Conservation (phyloP, 1,284 basidiomycete species). For the Trametes sp. region DNA sequence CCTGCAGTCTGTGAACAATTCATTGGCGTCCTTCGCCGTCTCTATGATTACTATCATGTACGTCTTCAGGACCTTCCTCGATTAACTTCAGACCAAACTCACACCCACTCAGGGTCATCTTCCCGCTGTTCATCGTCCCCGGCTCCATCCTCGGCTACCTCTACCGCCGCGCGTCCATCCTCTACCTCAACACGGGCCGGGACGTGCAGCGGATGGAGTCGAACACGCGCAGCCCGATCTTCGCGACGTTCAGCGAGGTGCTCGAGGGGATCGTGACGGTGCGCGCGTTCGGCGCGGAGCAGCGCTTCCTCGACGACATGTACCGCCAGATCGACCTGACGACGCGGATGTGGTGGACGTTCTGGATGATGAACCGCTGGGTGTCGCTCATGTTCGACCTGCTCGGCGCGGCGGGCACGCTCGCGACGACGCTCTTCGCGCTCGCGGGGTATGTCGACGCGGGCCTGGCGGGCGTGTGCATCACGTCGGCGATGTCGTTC, state of each 20-base stretch:
- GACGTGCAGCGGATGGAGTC: conserved; percentile 84
- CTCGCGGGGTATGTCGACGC: conserved; percentile 73
- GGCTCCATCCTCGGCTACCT: conserved; percentile 69
- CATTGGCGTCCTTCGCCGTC: conserved; percentile 75
- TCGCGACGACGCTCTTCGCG: conserved; percentile 79
- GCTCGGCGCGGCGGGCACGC: conserved; percentile 70
- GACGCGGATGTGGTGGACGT: conserved; percentile 79
- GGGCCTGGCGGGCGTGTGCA: conserved; percentile 86
- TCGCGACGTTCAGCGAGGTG: conserved; percentile 82
- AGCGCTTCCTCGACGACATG: conserved; percentile 78
- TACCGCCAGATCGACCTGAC: conserved; percentile 72
- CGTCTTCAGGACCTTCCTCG: conserved; percentile 27
- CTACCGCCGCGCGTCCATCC: conserved; percentile 69
- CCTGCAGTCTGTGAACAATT: conserved; percentile 75
- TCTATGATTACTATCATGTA: conserved; percentile 70
- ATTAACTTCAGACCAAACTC: neutral
- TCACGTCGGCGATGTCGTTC: conserved; percentile 78
- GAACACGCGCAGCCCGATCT: conserved; percentile 74
- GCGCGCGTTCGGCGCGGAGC: conserved; percentile 87
- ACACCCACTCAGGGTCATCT: conserved; percentile 54
- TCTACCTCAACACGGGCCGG: conserved; percentile 79
- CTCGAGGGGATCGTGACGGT: conserved; percentile 85
- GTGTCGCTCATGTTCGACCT: conserved; percentile 78
- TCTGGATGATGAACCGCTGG: conserved; percentile 87
- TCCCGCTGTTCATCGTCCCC: conserved; percentile 78